phyloP scores from a whole-genome alignment of 306 rosid genomes.

The Quercus ilex region DNA sequence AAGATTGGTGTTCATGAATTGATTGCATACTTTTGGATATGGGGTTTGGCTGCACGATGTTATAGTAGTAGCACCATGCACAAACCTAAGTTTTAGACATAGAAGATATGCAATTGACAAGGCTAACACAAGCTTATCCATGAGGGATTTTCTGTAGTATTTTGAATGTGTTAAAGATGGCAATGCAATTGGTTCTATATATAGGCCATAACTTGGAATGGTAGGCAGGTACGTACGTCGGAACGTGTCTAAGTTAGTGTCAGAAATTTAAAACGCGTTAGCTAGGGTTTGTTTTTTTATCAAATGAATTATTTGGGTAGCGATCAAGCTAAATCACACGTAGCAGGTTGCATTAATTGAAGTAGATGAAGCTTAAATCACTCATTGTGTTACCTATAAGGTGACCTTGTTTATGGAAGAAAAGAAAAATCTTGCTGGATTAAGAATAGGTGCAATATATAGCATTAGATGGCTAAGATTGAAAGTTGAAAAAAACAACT shows the following conservation, averaged over 20 bases:
- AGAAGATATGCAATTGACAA: constrained; percentile 27
- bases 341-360: neutral
- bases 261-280: neutral
- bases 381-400: no score
- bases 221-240: neutral
- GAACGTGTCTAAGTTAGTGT: neutral
- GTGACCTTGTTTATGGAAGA: no score
- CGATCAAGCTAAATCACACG: neutral
- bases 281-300: neutral
- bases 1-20: constrained; percentile 35
- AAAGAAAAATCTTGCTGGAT: no score
- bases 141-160: constrained; percentile 6
- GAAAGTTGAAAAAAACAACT: no score
- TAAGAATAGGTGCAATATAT: no score
- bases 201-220: constrained; percentile 35
- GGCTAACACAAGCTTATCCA: constrained; percentile 38
- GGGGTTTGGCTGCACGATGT: constrained; percentile 73
- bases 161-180: constrained; percentile 19
- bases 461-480: no score
- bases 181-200: constrained; percentile 25
- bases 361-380: no score
- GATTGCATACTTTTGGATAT: constrained; percentile 56
- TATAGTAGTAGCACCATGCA: constrained; percentile 30
- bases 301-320: neutral
- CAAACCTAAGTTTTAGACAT: constrained; percentile 8